Conservation (phyloP, 2,329 filamentous ascomycete species). For the Talaromyces sp. region DNA sequence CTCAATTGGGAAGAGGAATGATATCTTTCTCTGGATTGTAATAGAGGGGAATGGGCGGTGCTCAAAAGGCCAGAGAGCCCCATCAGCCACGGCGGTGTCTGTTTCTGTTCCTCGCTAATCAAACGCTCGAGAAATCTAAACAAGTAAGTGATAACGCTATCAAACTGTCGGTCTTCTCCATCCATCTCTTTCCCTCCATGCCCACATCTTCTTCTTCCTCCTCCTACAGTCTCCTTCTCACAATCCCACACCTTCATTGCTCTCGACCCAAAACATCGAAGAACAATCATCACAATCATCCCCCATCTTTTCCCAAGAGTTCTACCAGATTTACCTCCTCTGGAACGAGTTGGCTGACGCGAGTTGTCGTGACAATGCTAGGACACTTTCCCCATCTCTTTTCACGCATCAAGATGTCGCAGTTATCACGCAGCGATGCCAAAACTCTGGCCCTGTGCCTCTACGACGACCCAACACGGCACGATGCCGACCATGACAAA, state of each 20-base stretch:
- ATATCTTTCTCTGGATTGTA: background rate
- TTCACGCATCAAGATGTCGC: background rate
- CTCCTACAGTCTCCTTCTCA: background rate
- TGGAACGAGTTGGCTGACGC: background rate
- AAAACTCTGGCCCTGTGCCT: constrained; percentile 1
- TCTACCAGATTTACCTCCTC: background rate
- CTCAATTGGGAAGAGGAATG: background rate
- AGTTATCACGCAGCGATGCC: constrained; percentile 1
- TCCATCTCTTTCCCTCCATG: background rate
- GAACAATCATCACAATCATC: background rate
- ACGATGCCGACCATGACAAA: background rate
- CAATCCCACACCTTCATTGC: background rate
- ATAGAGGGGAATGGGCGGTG: background rate
- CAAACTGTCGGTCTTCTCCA: background rate
- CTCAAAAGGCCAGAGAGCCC: background rate
- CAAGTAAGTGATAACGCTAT: background rate
- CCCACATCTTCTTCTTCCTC: background rate
- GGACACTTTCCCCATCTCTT: background rate
- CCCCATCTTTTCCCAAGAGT: background rate
- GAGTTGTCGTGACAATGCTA: background rate
- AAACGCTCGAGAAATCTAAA: background rate
- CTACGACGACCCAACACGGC: background rate
- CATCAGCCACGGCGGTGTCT: background rate
- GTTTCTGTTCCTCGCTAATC: background rate
- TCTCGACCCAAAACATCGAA: background rate